Percentiles rank a stretch among this genome's conserved stretches.
These are phyloP conservation scores for Colletotrichum sublineola DNA, from an alignment of 2,329 filamentous ascomycete species.

Conservation along the genomic window DNA sequence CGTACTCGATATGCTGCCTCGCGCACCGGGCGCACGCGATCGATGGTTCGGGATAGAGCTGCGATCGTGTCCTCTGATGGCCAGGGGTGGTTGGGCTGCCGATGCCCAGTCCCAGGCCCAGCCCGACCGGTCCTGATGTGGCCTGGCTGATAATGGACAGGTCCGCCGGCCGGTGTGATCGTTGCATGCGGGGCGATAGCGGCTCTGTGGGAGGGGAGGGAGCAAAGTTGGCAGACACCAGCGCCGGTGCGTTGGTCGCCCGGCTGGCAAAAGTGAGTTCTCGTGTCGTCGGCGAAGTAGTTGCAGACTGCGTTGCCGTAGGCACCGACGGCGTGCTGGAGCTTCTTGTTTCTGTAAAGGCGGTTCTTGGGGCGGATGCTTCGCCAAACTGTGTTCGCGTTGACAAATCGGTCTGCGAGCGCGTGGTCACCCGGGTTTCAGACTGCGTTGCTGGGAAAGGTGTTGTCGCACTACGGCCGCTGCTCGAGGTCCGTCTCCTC, in stretches of 20 bases:
- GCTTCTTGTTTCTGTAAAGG: constrained; percentile 59
- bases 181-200: constrained; percentile 34
- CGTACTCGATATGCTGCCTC: constrained; percentile 82
- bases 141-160: constrained; percentile 54
- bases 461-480: constrained; percentile 67
- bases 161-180: constrained; percentile 55
- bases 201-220: constrained; percentile 41
- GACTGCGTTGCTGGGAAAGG: constrained; percentile 58
- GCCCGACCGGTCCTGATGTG: constrained; percentile 48
- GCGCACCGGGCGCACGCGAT: constrained; percentile 80
- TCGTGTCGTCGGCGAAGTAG: constrained; percentile 44
- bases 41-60: constrained; percentile 76
- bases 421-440: constrained; percentile 64
- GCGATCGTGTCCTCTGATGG: constrained; percentile 59
- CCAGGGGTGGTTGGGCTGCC: constrained; percentile 52
- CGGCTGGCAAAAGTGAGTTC: constrained; percentile 56
- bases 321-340: constrained; percentile 54
- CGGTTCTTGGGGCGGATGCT: constrained; percentile 53
- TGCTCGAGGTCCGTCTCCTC: constrained; percentile 67
- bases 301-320: constrained; percentile 44
- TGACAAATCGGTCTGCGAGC: constrained; percentile 76
- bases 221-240: constrained; percentile 41
- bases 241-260: constrained; percentile 43
- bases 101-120: constrained; percentile 46
- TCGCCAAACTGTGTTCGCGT: constrained; percentile 58